Conservation (phyloP, 345 rosid genomes). For the Gossypium raimondii region DNA sequence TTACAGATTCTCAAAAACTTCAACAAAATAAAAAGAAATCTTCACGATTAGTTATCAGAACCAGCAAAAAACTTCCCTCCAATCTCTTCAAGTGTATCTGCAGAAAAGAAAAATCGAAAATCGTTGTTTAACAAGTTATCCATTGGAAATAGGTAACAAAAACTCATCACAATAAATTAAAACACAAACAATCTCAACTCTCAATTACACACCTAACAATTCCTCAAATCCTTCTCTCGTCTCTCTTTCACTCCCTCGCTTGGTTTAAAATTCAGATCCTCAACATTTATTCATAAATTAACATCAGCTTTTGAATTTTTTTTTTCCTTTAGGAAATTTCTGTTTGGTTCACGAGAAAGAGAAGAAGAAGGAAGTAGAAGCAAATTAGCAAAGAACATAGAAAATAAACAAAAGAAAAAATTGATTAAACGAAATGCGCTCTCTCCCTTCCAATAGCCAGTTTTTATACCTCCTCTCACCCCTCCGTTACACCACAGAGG, state of each 20-base stretch:
- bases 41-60: slow-evolving; percentile 12
- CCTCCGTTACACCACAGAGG: slow-evolving; percentile 16
- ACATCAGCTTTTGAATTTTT: not conserved
- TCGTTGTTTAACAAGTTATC: not conserved
- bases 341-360: slow-evolving; percentile 33
- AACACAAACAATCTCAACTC: slow-evolving; percentile 1
- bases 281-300: slow-evolving; percentile 22
- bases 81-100: slow-evolving; percentile 21
- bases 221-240: slow-evolving; percentile 4
- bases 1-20: slow-evolving; percentile 10
- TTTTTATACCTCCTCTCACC: slow-evolving; percentile 19
- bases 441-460: slow-evolving; percentile 16
- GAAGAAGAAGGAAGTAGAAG: slow-evolving; percentile 27
- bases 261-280: slow-evolving; percentile 36
- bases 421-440: slow-evolving; percentile 23
- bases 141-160: not conserved
- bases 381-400: slow-evolving; percentile 28
- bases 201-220: slow-evolving; percentile 25
- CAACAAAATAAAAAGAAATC: slow-evolving; percentile 6
- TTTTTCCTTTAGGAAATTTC: not conserved
- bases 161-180: not conserved
- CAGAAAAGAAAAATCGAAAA: slow-evolving; percentile 6
- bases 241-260: not conserved
- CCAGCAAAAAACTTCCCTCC: not conserved
- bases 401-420: slow-evolving; percentile 13